phyloP scores from a whole-genome alignment of 2,329 filamentous ascomycete species.

The Aspergillus terreus region DNA sequence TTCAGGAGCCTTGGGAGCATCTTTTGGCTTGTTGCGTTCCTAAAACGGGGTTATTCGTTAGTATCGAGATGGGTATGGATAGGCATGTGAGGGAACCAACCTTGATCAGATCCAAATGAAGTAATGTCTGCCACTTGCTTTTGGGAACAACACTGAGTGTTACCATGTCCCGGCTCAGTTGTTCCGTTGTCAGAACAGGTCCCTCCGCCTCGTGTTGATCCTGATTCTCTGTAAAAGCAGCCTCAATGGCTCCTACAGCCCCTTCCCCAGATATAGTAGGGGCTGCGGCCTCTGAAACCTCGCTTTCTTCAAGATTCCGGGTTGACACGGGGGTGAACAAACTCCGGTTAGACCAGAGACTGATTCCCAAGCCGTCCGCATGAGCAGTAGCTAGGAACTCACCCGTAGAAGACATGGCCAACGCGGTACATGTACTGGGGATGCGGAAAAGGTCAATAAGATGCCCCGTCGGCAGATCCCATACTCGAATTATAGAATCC shows the following conservation, averaged over 20 bases:
- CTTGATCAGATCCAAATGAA: conserved; percentile 85
- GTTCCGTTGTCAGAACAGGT: conserved; percentile 61
- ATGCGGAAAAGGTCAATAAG: conserved; percentile 88
- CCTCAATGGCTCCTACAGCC: conserved; percentile 70
- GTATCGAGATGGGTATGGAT: conserved; percentile 9
- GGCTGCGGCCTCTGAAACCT: conserved; percentile 61
- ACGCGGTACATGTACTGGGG: conserved; percentile 71
- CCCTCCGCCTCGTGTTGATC: conserved; percentile 48
- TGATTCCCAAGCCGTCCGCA: conserved; percentile 78
- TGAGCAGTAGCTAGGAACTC: conserved; percentile 92
- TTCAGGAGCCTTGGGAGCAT: conserved; percentile 85
- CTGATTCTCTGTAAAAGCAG: conserved; percentile 62
- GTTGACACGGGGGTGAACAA: conserved; percentile 88
- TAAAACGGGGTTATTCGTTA: conserved; percentile 32
- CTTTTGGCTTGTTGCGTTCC: conserved; percentile 88
- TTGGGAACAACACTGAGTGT: conserved; percentile 87
- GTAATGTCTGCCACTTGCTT: conserved; percentile 87
- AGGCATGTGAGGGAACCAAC: conserved; percentile 21
- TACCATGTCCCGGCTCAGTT: conserved; percentile 77
- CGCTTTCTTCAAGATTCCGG: conserved; percentile 73
- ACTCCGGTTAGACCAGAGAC: conserved; percentile 91
- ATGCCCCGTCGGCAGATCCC: conserved; percentile 94
- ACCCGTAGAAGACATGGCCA: conserved; percentile 84
- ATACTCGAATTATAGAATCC: conserved; percentile 76
- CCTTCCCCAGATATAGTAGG: conserved; percentile 82